Conservation (phyloP, 345 rosid species). For the Conringia planisiliqua region DNA sequence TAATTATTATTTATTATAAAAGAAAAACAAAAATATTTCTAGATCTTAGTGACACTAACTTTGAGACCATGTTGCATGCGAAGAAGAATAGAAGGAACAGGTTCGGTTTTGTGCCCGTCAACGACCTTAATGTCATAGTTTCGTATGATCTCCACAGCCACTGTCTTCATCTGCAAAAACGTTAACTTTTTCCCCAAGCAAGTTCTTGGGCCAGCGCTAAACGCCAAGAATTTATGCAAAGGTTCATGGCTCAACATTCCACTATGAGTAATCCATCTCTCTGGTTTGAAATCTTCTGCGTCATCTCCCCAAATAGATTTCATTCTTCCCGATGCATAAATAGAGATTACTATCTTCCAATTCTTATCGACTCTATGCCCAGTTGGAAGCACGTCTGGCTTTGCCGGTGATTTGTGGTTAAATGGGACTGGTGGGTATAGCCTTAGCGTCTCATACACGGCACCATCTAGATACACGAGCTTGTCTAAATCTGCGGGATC, state of each 20-base stretch:
- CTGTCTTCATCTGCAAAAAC: neutral
- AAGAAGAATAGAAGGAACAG: neutral
- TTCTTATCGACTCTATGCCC: neutral
- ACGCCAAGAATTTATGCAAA: neutral
- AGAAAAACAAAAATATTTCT: neutral
- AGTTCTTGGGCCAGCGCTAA: neutral
- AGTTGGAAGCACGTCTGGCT: conserved; percentile 5
- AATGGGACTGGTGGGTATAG: conserved; percentile 38
- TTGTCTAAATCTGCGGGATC: neutral
- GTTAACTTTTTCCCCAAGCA: conserved; percentile 3
- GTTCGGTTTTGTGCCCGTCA: neutral
- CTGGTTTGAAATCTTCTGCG: neutral
- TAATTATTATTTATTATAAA: neutral
- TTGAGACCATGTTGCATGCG: neutral
- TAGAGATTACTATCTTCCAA: neutral
- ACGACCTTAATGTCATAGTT: neutral
- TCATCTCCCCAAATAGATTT: conserved; percentile 6
- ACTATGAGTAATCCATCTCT: neutral
- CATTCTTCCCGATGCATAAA: conserved; percentile 2
- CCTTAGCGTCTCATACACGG: conserved; percentile 37
- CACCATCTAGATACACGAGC: conserved; percentile 34
- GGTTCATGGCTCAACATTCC: neutral
- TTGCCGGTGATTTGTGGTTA: conserved; percentile 8
- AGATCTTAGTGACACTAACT: neutral
- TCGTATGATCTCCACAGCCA: neutral